These are phyloP conservation scores for Kodamaea alishanica DNA, from an alignment of 1,139 yeast genomes.

Conservation along the genomic window DNA sequence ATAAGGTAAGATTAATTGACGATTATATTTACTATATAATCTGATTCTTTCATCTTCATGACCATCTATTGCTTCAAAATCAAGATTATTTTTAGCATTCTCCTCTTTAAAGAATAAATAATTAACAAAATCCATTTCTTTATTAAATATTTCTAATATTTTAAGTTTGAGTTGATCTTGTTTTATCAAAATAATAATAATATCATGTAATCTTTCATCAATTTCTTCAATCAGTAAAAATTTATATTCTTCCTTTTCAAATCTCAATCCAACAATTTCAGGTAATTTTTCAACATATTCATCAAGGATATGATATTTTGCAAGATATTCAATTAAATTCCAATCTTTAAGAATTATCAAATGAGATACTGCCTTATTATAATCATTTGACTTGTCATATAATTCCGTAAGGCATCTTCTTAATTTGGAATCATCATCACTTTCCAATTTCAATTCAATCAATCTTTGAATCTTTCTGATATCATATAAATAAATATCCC, in stretches of 20 bases:
- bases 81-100: neutral
- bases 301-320: constrained; percentile 57
- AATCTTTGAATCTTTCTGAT: constrained; percentile 39
- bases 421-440: constrained; percentile 21
- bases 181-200: constrained; percentile 57
- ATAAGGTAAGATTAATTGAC: constrained; percentile 52
- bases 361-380: constrained; percentile 61
- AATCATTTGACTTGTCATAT: constrained; percentile 56
- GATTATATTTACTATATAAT: constrained; percentile 61
- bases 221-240: constrained; percentile 42
- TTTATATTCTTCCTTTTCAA: constrained; percentile 25
- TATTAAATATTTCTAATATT: constrained; percentile 41
- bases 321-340: constrained; percentile 54
- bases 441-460: constrained; percentile 40
- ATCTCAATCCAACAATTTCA: constrained; percentile 46
- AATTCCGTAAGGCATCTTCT: constrained; percentile 54
- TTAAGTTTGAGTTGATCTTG: constrained; percentile 20
- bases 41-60: constrained; percentile 51
- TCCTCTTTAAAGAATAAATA: constrained; percentile 61
- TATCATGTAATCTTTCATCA: constrained; percentile 35
- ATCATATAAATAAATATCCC: constrained; percentile 63
- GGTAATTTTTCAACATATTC: constrained; percentile 51
- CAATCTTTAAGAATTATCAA: constrained; percentile 53
- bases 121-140: constrained; percentile 48
- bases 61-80: constrained; percentile 31